phyloP scores from a whole-genome alignment of 202 grass and related monocot genomes.

The Schoenoplectus tabernaemontani region DNA sequence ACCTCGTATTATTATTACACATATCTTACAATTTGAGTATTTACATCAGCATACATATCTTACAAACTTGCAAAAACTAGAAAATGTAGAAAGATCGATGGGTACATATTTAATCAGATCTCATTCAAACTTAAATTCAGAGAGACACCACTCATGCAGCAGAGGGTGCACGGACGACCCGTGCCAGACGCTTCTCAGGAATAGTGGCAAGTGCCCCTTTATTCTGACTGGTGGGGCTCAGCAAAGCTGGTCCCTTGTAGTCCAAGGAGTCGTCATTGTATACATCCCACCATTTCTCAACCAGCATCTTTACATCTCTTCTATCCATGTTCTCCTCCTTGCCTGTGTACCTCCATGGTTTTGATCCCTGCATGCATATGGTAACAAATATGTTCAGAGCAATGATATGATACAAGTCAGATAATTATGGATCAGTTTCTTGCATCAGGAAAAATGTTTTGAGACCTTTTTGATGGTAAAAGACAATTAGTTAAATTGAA shows the following conservation, averaged over 20 bases:
- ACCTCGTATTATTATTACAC: neutral
- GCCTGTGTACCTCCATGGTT: constrained; percentile 62
- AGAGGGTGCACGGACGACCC: constrained; percentile 34
- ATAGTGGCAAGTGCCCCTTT: neutral
- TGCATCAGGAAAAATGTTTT: neutral
- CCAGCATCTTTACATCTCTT: constrained; percentile 46
- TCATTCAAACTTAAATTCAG: neutral
- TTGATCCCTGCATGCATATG: constrained; percentile 32
- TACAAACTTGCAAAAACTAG: neutral
- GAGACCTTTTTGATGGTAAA: too few species aligned
- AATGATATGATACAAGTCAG: neutral
- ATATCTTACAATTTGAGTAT: neutral
- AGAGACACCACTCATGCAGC: constrained; percentile 33
- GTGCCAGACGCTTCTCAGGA: constrained; percentile 8
- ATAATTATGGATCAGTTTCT: neutral
- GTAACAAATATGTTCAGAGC: neutral
- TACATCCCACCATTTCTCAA: constrained; percentile 44
- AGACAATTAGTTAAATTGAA: neutral
- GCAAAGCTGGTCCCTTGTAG: constrained; percentile 18
- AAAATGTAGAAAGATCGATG: neutral
- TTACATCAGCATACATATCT: neutral
- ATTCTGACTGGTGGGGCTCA: neutral
- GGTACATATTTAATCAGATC: neutral
- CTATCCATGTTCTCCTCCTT: constrained; percentile 69
- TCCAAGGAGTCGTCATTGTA: constrained; percentile 39